Evolutionary conservation across 805 yeast species (phyloP), one percentile per base, ranked within the genome.

Genomic region (Ogataea methylovora): DNA sequence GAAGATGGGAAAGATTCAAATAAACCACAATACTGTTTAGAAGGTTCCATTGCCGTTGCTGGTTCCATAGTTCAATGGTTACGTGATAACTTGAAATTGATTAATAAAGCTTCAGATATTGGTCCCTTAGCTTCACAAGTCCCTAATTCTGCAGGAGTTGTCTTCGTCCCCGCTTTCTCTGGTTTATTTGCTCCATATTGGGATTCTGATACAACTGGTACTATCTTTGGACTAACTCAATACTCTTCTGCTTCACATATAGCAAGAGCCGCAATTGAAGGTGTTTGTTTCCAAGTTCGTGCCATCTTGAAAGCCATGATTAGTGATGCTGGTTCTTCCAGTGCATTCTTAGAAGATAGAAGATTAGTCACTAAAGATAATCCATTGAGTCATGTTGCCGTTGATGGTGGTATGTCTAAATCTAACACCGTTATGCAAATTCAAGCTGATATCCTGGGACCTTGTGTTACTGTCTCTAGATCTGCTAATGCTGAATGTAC

Each of bases 161-260:
- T 85, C 25, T 88, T 88, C 52, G 94, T 88, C 30, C 95, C 97
- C 21, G 96, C 96, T 3, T 86, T 88, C 56, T 80, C 88, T 22
- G 97, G 97, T 7, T 66, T 88, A 36, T 88, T 84, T 60, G 95
- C 96, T 3, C 97, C 97, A 15, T 86, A 88, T 63, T 88, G 97
- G 97, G 86, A 84, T 52, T 74, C 88, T 11, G 84, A 84, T 34
- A 86, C 95, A 6, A 76, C 95, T 43, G 97, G 97, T 32, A 81
- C 95, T 23, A 83, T 90, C 29, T 79, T 87, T 56, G 97, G 97
- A 25, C 72, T 88, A 67, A 85, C 96, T 5, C 95, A 86, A 56
- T 86, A 77, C 61, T 82, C 95, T n/a, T 72, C 81, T n/a, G 79
- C 92, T 13, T 76, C 87, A 12, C 97, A 90, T 61, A 79, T 88